phyloP scores from a whole-genome alignment of 495 filamentous ascomycete genomes.

The Mytilinidion resinicola region DNA sequence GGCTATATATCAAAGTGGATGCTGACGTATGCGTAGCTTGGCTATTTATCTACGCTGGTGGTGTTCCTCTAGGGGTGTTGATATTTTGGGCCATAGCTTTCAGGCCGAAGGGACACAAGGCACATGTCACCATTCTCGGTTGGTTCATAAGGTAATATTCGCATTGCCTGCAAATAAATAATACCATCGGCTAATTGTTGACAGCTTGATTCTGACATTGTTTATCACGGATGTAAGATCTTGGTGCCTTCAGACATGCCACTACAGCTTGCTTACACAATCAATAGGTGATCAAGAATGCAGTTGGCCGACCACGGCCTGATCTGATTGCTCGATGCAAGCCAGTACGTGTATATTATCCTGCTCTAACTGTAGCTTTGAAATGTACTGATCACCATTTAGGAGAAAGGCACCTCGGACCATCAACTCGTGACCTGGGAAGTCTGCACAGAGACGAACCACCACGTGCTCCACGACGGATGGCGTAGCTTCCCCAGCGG shows the following conservation, averaged over 20 bases:
- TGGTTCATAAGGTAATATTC: conserved; percentile 54
- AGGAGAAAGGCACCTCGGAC: conserved; percentile 46
- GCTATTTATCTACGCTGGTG: conserved; percentile 70
- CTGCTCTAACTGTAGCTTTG: neutral
- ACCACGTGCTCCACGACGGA: conserved; percentile 80
- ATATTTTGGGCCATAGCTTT: conserved; percentile 56
- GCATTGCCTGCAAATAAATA: neutral
- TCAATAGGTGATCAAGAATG: conserved; percentile 67
- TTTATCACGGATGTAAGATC: conserved; percentile 67
- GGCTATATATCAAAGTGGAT: neutral
- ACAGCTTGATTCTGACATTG: conserved; percentile 59
- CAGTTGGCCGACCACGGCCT: conserved; percentile 81
- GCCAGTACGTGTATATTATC: conserved; percentile 40
- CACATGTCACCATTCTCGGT: conserved; percentile 78
- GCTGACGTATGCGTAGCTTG: conserved; percentile 41
- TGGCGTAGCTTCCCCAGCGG: conserved; percentile 91
- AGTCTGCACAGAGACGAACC: conserved; percentile 72
- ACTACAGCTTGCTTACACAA: neutral
- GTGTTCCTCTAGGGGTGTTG: conserved; percentile 61
- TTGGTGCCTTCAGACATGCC: neutral
- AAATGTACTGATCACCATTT: neutral
- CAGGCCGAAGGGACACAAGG: conserved; percentile 63
- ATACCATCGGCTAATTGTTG: neutral
- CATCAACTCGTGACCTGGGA: conserved; percentile 64
- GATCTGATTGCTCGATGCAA: conserved; percentile 87